Conservation (phyloP, 176 grass and related monocot genomes). For the Ampelocalamus luodianensis region DNA sequence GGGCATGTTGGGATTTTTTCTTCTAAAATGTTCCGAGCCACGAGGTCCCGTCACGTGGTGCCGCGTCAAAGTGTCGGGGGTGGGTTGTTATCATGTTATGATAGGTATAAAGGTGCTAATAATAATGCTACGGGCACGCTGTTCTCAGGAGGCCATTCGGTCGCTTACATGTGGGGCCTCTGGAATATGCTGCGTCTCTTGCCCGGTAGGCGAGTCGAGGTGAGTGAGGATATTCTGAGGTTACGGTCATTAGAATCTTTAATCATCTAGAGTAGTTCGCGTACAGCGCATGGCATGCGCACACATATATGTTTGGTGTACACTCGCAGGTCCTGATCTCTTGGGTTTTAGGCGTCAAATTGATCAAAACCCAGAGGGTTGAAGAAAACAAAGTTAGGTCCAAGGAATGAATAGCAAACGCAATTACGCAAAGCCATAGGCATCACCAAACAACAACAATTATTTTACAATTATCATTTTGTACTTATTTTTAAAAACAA, state of each 20-base stretch:
- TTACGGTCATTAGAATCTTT: too few relatives aligned
- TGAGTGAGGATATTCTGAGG: too few relatives aligned
- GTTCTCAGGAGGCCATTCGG: not conserved
- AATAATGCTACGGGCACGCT: not conserved
- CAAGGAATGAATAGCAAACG: not conserved
- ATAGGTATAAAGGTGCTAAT: not conserved
- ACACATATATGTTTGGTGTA: too few relatives aligned
- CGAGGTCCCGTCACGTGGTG: constrained; percentile 30
- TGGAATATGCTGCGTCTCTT: too few relatives aligned
- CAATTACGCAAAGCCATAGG: not conserved
- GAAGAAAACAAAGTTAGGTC: too few relatives aligned
- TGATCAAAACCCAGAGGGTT: too few relatives aligned
- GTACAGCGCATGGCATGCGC: too few relatives aligned
- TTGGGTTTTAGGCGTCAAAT: too few relatives aligned
- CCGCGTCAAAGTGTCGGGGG: constrained; percentile 39
- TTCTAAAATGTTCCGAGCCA: not conserved
- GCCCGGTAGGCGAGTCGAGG: too few relatives aligned
- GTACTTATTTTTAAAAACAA: not conserved
- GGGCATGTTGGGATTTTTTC: not conserved
- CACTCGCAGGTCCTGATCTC: too few relatives aligned
- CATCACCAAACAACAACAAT: not conserved
- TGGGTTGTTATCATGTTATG: not conserved
- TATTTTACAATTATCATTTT: not conserved
- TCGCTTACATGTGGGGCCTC: not conserved
- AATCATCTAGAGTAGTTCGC: too few relatives aligned